A percentile compares a stretch with the other conserved stretches of the same genome.
Conservation (phyloP, 169 alveolate species). For the Eimeria necatrix region DNA sequence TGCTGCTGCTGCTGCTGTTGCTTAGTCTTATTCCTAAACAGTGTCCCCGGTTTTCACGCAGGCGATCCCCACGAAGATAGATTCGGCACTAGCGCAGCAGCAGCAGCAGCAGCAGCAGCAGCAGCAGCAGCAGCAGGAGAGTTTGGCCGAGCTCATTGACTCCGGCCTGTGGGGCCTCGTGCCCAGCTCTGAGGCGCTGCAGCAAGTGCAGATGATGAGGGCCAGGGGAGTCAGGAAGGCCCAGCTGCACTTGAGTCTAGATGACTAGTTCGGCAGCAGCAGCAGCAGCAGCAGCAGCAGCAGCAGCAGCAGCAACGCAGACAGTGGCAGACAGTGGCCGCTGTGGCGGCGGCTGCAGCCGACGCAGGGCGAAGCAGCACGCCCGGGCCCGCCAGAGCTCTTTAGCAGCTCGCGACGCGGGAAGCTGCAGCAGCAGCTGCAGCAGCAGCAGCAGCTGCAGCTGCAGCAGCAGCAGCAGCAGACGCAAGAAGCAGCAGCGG, state of each 20-base stretch:
- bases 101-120: constrained; percentile 61
- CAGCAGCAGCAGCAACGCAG: no score
- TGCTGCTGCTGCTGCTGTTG: constrained; percentile 40
- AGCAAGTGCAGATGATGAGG: background rate
- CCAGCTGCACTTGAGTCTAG: background rate
- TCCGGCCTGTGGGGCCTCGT: constrained; percentile 18
- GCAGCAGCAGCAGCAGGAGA: background rate
- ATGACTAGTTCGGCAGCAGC: background rate
- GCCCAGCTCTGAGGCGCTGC: background rate
- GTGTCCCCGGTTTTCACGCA: background rate
- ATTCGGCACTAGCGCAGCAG: background rate
- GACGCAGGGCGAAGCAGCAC: no score
- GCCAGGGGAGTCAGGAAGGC: background rate
- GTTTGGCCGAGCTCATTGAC: background rate
- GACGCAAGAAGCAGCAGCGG: no score
- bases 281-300: constrained; percentile 21
- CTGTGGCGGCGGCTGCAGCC: no score
- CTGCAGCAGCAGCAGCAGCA: constrained; percentile 2
- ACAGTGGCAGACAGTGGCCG: no score
- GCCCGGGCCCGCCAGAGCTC: background rate
- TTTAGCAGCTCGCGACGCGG: background rate
- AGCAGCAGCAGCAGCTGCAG: background rate
- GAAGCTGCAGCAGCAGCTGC: background rate
- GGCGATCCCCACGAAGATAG: background rate
- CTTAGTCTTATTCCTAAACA: background rate